phyloP scores from a whole-genome alignment of 1,284 basidiomycete genomes.

The Rhodotorula sp. region DNA sequence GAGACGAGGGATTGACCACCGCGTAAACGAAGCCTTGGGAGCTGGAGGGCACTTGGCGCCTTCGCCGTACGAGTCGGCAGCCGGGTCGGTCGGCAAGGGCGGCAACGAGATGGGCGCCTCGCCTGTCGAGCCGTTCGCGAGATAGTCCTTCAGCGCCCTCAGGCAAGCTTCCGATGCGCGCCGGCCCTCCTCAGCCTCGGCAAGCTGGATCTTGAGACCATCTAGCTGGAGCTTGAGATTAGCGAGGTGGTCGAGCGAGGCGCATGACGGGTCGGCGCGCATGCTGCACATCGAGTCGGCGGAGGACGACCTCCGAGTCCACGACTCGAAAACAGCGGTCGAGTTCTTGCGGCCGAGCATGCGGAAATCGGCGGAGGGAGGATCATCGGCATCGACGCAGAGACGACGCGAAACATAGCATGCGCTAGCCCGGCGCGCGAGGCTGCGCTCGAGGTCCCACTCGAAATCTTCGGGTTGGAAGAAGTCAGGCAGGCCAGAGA shows the following conservation, averaged over 20 bases:
- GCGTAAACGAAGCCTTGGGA: background rate
- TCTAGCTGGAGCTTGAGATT: constrained; percentile 63
- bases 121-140: constrained; percentile 53
- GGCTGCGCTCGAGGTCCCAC: constrained; percentile 14
- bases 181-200: constrained; percentile 74
- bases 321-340: constrained; percentile 30
- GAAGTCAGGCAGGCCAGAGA: constrained; percentile 34
- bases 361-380: constrained; percentile 17
- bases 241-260: background rate
- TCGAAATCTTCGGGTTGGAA: constrained; percentile 21
- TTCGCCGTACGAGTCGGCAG: constrained; percentile 6
- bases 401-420: background rate
- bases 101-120: constrained; percentile 54
- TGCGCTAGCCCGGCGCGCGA: constrained; percentile 8
- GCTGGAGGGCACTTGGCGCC: background rate
- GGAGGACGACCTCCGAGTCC: constrained; percentile 23
- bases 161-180: constrained; percentile 84
- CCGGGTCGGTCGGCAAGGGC: constrained; percentile 58
- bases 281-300: constrained; percentile 2
- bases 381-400: background rate
- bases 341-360: constrained; percentile 29
- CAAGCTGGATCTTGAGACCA: constrained; percentile 41
- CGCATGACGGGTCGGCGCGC: background rate
- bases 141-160: constrained; percentile 76
- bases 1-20: constrained; percentile 32